These are phyloP conservation scores for Neckera pumila DNA, from an alignment of 225 moss, liverwort and hornwort species.

Conservation along the genomic window DNA sequence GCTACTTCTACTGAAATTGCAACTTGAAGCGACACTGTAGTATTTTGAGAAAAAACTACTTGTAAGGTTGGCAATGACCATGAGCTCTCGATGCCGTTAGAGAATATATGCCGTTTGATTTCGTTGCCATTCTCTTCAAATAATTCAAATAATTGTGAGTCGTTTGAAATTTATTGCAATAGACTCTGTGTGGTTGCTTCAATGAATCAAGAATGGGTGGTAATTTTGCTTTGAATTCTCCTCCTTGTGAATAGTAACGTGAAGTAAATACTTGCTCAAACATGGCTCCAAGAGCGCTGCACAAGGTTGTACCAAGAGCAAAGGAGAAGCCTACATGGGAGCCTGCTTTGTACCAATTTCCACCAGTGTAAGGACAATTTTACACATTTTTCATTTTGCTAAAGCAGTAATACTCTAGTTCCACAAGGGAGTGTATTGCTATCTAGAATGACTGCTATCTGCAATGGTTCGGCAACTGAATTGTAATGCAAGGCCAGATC, in stretches of 20 bases:
- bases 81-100: not conserved
- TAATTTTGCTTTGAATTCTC: not conserved
- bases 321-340: not conserved
- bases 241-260: not conserved
- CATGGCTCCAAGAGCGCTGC: not conserved
- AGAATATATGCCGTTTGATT: not conserved
- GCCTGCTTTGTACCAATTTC: slow-evolving; percentile 20
- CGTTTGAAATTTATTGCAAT: not conserved
- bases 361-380: not conserved
- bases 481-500: not conserved
- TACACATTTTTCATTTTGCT: not conserved
- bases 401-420: not conserved
- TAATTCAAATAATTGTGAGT: not conserved
- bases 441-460: not conserved
- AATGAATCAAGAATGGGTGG: not conserved
- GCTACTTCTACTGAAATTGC: not conserved
- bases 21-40: not conserved
- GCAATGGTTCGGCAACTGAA: not conserved
- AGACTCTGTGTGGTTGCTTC: not conserved
- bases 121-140: not conserved
- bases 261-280: not conserved
- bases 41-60: not conserved
- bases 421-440: not conserved
- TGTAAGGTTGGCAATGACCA: not conserved
- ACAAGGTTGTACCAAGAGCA: not conserved